Evolutionary conservation across 208 protist genomes (phyloP).

Genomic region (Angomonas ambiguus): DNA sequence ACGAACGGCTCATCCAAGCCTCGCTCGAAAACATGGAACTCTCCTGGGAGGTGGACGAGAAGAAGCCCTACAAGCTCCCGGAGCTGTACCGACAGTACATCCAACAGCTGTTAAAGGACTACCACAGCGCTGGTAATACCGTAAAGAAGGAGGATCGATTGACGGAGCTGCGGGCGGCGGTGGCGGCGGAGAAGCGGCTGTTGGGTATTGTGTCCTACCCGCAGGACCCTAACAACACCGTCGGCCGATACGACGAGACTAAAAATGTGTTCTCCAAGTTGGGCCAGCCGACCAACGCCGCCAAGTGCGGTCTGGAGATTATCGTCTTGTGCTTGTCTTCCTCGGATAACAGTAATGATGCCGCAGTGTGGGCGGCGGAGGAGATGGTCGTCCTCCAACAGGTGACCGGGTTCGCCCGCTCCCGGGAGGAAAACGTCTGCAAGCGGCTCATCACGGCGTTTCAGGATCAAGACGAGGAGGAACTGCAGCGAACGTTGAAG

Average conservation of each 20-base stretch:
- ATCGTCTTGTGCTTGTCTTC: constrained; percentile 48
- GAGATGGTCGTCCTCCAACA: constrained; percentile 45
- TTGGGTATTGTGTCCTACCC: constrained; percentile 29
- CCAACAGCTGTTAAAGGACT: constrained; percentile 31
- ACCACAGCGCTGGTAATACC: neutral
- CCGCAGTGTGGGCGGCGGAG: constrained; percentile 56
- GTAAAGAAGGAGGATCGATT: neutral
- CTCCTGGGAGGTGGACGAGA: constrained; percentile 34
- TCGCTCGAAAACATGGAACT: constrained; percentile 37
- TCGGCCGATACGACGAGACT: constrained; percentile 28
- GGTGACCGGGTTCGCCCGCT: constrained; percentile 58
- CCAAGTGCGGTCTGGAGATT: constrained; percentile 75
- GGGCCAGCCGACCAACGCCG: constrained; percentile 59
- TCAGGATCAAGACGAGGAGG: constrained; percentile 58
- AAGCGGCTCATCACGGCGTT: constrained; percentile 41
- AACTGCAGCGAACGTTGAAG: constrained; percentile 46
- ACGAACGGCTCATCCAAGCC: constrained; percentile 21
- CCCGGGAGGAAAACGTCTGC: constrained; percentile 46
- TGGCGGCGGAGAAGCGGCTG: constrained; percentile 31
- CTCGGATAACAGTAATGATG: constrained; percentile 9
- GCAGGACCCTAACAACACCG: constrained; percentile 14
- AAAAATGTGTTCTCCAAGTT: constrained; percentile 65
- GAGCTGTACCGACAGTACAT: constrained; percentile 66
- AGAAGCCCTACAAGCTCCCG: constrained; percentile 35
- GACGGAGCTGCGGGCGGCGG: neutral